phyloP scores from a whole-genome alignment of 805 yeast species.

The Lachancea waltii region DNA sequence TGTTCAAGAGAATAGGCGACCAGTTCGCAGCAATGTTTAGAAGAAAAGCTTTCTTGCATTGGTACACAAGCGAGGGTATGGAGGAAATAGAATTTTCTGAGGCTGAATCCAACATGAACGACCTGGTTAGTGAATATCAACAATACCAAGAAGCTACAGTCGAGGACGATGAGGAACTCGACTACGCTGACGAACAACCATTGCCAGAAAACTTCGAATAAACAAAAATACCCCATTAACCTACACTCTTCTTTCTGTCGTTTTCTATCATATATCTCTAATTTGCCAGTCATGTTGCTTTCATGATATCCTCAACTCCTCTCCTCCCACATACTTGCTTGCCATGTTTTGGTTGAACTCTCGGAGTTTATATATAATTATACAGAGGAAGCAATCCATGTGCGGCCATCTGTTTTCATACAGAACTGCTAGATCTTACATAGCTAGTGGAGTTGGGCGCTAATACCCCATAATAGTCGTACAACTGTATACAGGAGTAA shows the following conservation, averaged over 20 bases:
- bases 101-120: conserved; percentile 88
- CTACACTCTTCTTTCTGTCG: not conserved
- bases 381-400: too few relatives aligned
- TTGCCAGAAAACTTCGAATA: conserved; percentile 30
- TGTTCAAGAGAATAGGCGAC: conserved; percentile 81
- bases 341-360: too few relatives aligned
- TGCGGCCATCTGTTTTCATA: too few relatives aligned
- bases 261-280: not conserved
- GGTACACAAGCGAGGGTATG: conserved; percentile 96
- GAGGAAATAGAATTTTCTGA: conserved; percentile 91
- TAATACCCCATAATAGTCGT: not conserved
- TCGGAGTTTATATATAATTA: too few relatives aligned
- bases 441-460: too few relatives aligned
- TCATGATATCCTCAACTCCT: too few relatives aligned
- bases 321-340: too few relatives aligned
- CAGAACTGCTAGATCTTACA: too few relatives aligned
- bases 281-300: not conserved
- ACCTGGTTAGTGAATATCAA: conserved; percentile 82
- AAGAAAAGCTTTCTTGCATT: conserved; percentile 91
- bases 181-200: conserved; percentile 47
- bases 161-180: conserved; percentile 72
- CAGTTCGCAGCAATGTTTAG: conserved; percentile 90
- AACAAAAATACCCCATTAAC: not conserved
- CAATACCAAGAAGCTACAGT: conserved; percentile 82
- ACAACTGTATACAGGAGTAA: not conserved